These are phyloP conservation scores for Chalciporus pseudorubinellus DNA, from an alignment of 768 basidiomycete genomes.

Conservation along the genomic window DNA sequence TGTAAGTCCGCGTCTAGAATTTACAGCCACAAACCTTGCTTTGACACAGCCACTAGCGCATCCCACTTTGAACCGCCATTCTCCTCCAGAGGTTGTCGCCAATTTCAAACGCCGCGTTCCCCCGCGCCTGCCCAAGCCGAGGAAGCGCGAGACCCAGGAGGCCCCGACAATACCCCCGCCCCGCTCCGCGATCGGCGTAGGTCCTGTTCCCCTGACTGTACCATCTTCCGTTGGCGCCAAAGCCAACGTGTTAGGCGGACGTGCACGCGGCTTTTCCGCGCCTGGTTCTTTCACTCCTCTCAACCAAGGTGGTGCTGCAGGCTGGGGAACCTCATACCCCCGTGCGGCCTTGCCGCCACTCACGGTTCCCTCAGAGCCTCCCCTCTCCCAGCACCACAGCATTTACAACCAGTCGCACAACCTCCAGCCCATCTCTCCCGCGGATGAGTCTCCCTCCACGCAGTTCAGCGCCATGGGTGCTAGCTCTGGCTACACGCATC, in stretches of 20 bases:
- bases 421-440: conserved; percentile 65
- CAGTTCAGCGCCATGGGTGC: conserved; percentile 42
- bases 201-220: conserved; percentile 61
- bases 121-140: conserved; percentile 83
- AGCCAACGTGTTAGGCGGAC: conserved; percentile 46
- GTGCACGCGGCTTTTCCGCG: conserved; percentile 78
- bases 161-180: conserved; percentile 71
- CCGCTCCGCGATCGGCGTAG: conserved; percentile 72
- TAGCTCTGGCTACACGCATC: conserved; percentile 29
- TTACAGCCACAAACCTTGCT: conserved; percentile 19
- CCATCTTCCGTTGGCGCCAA: conserved; percentile 44
- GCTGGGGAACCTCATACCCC: conserved; percentile 60
- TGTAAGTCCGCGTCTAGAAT: neutral
- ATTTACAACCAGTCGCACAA: conserved; percentile 59
- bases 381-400: conserved; percentile 52
- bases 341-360: conserved; percentile 74
- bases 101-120: conserved; percentile 96
- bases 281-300: conserved; percentile 78
- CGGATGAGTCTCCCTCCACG: conserved; percentile 63
- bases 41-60: conserved; percentile 57
- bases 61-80: conserved; percentile 87
- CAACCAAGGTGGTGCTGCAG: conserved; percentile 51
- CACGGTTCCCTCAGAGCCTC: conserved; percentile 76
- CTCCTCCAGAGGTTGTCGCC: conserved; percentile 84
- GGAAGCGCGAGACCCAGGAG: conserved; percentile 74